These are phyloP conservation scores for Penicillium olsonii DNA, from an alignment of 2,329 filamentous ascomycete species.

Conservation along the genomic window DNA sequence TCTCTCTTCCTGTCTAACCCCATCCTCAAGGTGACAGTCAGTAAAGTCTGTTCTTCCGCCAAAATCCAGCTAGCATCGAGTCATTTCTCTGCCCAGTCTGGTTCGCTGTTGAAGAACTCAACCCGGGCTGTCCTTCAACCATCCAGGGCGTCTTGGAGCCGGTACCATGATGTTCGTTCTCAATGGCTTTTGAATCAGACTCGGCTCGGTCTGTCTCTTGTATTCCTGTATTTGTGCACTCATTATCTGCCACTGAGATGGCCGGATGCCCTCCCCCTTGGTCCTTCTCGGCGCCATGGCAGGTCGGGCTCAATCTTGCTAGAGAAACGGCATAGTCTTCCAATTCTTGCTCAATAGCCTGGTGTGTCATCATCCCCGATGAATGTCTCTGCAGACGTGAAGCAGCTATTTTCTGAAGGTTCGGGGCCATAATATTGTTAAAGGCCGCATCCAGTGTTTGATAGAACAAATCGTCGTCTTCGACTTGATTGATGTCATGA, in stretches of 20 bases:
- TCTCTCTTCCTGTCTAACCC: too few species aligned
- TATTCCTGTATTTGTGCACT: background rate
- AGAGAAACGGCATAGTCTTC: background rate
- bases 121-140: background rate
- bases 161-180: background rate
- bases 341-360: background rate
- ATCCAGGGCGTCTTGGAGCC: background rate
- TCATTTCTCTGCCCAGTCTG: background rate
- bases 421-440: background rate
- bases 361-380: background rate
- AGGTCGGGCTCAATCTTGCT: background rate
- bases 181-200: background rate
- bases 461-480: conserved; percentile 8
- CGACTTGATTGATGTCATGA: background rate
- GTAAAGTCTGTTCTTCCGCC: conserved; percentile 30
- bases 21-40: too few species aligned
- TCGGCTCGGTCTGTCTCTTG: too few species aligned
- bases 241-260: too few species aligned
- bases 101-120: background rate
- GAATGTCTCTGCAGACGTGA: background rate
- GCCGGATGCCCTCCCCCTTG: background rate
- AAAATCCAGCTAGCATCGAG: conserved; percentile 15
- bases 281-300: background rate
- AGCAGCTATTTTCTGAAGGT: background rate
- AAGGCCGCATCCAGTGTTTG: conserved; percentile 9